Evolutionary conservation across 805 yeast genomes (phyloP), one percentile per base, ranked within the genome.

Genomic region (Cephaloascus fragrans): DNA sequence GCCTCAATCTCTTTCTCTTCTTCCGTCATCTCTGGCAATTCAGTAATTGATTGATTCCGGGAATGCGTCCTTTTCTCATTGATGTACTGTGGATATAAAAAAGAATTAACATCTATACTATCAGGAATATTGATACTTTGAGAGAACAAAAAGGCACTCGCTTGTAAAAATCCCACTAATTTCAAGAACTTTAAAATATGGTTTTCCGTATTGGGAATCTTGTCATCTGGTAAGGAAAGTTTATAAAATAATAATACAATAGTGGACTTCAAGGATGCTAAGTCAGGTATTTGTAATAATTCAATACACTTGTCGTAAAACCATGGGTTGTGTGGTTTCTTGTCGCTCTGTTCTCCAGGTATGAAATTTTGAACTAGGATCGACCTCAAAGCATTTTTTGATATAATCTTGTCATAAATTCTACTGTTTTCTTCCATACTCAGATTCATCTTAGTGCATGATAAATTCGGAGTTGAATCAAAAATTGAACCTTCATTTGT

Each of bases 1-100:
- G 73, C 73, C 43, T 68, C 73, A 5, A 46, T 47, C 44, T 61
- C 67, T 46, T 68, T 66, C 40, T 68, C 73, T 37, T 62, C 69
- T 6, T 56, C 57, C 1, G 68, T 57, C 59, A 66, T 55, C 2
- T 51, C 57, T 23, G 28, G 28, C 12, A 23, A 12, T 8, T 23
- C 28, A 23, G 6, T 23, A 23, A 23, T 23, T 23, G 28, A 23
- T 8, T 23, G 6, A 12, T 23, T 6, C 12, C 28, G 6, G 28
- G 28, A 23, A 23, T 23, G 28, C 6, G 28, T 8, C n/a, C n/a
- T n/a, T 23, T 23, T 23, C 28, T 23, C 28, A 6, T 23, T 23
- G 12, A 8, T 12, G 28, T 23, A 23, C 12, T 23, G 28, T 8
- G 28, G 28, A 23, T 23, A 23, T 23, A 23, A 23, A 23, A 9